phyloP scores from a whole-genome alignment of 768 basidiomycete genomes.

The Boletus sp. region DNA sequence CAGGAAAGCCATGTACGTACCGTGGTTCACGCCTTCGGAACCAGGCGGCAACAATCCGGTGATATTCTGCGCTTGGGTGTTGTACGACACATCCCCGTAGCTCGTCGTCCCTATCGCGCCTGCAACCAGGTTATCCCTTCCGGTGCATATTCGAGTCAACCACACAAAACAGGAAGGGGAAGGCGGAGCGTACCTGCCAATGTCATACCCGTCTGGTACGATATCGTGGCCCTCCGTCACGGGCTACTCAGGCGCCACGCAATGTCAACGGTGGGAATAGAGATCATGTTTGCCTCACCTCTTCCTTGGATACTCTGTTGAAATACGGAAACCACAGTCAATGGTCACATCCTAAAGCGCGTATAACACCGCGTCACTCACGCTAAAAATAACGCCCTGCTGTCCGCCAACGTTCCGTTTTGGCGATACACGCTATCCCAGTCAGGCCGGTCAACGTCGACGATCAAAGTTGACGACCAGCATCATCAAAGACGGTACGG shows the following conservation, averaged over 20 bases:
- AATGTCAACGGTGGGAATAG: background rate
- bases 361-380: conserved; percentile 27
- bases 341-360: background rate
- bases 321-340: too few species aligned
- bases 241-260: conserved; percentile 17
- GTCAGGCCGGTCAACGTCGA: background rate
- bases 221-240: conserved; percentile 40
- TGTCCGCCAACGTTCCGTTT: conserved; percentile 54
- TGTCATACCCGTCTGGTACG: conserved; percentile 47
- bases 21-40: conserved; percentile 50
- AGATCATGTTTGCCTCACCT: conserved; percentile 22
- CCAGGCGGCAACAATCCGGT: conserved; percentile 57
- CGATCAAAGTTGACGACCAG: background rate
- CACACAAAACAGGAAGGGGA: too few species aligned
- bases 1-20: conserved; percentile 25
- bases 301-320: conserved; percentile 49
- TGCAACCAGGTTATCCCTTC: conserved; percentile 39
- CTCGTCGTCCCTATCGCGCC: conserved; percentile 38
- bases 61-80: conserved; percentile 44
- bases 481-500: background rate
- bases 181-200: conserved; percentile 38
- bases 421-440: conserved; percentile 47
- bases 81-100: conserved; percentile 47
- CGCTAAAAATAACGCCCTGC: conserved; percentile 57
- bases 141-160: background rate